Evolutionary conservation across 164 flowering plant species (phyloP), one percentile per base, ranked within the genome.

Genomic region (Brasenia schreberi): DNA sequence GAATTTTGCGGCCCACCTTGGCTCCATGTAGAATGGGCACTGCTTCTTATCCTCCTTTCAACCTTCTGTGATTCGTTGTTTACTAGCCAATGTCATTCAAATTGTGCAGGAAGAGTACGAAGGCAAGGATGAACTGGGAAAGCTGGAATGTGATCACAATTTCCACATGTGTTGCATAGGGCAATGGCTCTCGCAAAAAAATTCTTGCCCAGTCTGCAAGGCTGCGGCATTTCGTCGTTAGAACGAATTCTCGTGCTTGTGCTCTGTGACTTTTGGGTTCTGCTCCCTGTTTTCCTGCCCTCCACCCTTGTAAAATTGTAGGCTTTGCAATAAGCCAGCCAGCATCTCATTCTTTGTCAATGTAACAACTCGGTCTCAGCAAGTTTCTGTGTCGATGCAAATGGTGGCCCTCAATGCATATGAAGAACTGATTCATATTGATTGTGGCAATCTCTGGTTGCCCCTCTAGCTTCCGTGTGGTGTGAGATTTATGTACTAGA

Each of bases 161-260:
- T 80, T 74, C 67, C 87, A 83, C 67, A 61, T 74, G 7, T 61
- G 69, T 39, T 83, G 87, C 72, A 80, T 81, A 65, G 78, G 78
- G 70, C 81, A 77, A 65, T 83, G 87, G 87, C 82, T 83, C 59
- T 73, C 66, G 64, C 82, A 64, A 53, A 83, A 80, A 67, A 83
- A 83, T 64, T 69, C 74, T 64, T 83, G 87, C 62, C 85, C 85
- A 2, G 73, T 83, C n/a, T 83, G 87, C 78, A 83, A 81, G 77
- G 10, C 16, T 9, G 56, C 56, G 4, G 16, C 16, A 49, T 49
- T 14, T 49, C 12, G 16, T 49, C 5, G 16, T 14, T 49, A 14
- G 16, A 49, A 49, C 14, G 16, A 9, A 5, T 6, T 49, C 56
- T 49, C 16, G 10, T 49, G 39, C 39, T 33, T 49, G 2, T 49